phyloP scores from a whole-genome alignment of 2,329 filamentous ascomycete species.

The Colletotrichum noveboracense region DNA sequence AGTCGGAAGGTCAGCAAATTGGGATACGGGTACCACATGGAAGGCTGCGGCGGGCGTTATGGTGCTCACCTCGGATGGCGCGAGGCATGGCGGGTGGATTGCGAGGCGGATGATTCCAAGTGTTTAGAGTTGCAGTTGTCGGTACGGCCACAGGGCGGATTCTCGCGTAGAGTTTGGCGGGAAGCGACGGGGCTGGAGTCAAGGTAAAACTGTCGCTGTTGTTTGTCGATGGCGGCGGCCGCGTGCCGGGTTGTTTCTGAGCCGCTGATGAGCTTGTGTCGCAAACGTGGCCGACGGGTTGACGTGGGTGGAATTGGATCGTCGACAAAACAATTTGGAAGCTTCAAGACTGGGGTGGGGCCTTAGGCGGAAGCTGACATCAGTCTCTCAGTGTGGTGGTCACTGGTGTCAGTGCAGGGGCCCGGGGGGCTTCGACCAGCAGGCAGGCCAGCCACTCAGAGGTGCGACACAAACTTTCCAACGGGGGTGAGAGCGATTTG shows the following conservation, averaged over 20 bases:
- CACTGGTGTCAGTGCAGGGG: neutral
- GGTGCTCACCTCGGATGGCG: slow-evolving; percentile 55
- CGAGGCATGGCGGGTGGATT: slow-evolving; percentile 52
- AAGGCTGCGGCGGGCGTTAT: neutral
- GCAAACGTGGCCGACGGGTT: neutral
- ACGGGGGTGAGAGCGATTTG: neutral
- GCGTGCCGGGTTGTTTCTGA: neutral
- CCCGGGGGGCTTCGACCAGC: neutral
- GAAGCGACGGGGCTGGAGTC: neutral
- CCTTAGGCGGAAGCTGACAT: slow-evolving; percentile 3
- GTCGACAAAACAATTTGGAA: slow-evolving; percentile 2
- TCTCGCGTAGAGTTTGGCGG: neutral
- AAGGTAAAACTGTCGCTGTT: neutral
- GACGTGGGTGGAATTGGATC: neutral
- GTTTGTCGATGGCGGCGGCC: neutral
- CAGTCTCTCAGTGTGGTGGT: neutral
- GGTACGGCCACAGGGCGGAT: neutral
- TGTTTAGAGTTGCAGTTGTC: neutral
- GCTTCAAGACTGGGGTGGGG: neutral
- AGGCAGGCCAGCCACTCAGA: neutral
- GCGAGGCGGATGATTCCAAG: neutral
- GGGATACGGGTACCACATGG: neutral
- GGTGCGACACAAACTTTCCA: neutral
- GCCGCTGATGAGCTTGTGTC: neutral
- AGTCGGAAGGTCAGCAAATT: slow-evolving; percentile 8